phyloP scores from a whole-genome alignment of 768 basidiomycete species.

The Mycena belliarum region DNA sequence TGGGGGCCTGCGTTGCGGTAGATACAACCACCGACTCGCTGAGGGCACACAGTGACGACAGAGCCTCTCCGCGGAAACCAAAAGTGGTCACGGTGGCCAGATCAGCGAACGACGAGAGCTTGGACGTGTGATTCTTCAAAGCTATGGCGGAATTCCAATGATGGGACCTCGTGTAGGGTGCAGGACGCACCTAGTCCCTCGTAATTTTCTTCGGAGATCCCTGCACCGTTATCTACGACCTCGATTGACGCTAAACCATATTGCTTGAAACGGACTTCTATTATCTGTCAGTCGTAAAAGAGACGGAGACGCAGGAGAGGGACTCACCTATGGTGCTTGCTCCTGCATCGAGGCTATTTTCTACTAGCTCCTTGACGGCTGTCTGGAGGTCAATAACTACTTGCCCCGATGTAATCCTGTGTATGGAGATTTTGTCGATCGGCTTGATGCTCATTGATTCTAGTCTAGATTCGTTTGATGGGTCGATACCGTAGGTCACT shows the following conservation, averaged over 20 bases:
- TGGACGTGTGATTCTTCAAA: slow-evolving; percentile 93
- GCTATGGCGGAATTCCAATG: slow-evolving; percentile 42
- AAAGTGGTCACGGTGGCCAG: slow-evolving; percentile 76
- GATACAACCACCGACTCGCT: slow-evolving; percentile 67
- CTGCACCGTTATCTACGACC: slow-evolving; percentile 90
- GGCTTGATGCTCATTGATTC: slow-evolving; percentile 45
- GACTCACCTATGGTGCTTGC: slow-evolving; percentile 82
- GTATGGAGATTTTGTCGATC: slow-evolving; percentile 79
- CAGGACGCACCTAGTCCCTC: slow-evolving; percentile 66
- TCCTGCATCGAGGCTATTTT: slow-evolving; percentile 93
- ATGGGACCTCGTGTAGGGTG: background rate
- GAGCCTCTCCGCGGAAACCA: slow-evolving; percentile 94
- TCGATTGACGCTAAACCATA: slow-evolving; percentile 82
- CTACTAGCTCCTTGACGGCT: slow-evolving; percentile 93
- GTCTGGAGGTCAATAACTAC: slow-evolving; percentile 93
- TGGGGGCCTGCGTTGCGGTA: slow-evolving; percentile 77
- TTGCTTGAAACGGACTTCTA: slow-evolving; percentile 90
- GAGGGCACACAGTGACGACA: slow-evolving; percentile 90
- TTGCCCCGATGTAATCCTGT: slow-evolving; percentile 91
- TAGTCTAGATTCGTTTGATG: too few species aligned
- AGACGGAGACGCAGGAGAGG: too few species aligned
- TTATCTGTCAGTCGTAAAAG: background rate
- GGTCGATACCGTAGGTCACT: too few species aligned
- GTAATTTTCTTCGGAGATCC: slow-evolving; percentile 78
- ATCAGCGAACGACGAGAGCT: slow-evolving; percentile 75